phyloP scores from a whole-genome alignment of 306 rosid genomes.

The Arachis stenosperma region DNA sequence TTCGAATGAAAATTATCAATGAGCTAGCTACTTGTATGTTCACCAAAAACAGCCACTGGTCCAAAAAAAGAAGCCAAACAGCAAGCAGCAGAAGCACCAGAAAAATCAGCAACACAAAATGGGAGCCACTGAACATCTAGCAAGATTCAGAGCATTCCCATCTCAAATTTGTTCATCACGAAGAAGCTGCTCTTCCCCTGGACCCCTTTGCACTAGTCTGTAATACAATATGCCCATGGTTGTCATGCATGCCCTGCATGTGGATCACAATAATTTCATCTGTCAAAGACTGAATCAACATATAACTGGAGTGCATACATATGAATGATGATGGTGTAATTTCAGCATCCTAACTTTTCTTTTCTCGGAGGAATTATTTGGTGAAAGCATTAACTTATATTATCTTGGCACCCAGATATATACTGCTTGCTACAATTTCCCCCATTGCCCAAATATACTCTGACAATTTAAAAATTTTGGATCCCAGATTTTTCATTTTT shows the following conservation, averaged over 20 bases:
- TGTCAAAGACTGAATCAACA: slow-evolving; percentile 24
- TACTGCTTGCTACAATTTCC: slow-evolving; percentile 9
- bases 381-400: slow-evolving; percentile 8
- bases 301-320: slow-evolving; percentile 18
- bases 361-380: not conserved
- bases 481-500: slow-evolving; percentile 23
- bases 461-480: slow-evolving; percentile 8
- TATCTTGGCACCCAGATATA: slow-evolving; percentile 13
- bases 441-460: not conserved
- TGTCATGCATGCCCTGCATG: slow-evolving; percentile 98
- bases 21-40: slow-evolving; percentile 42
- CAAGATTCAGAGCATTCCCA: slow-evolving; percentile 28
- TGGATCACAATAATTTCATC: slow-evolving; percentile 35
- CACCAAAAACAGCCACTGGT: slow-evolving; percentile 40
- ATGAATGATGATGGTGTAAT: not conserved
- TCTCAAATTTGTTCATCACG: slow-evolving; percentile 62
- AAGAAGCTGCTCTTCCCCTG: slow-evolving; percentile 61
- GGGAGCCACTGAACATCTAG: slow-evolving; percentile 38
- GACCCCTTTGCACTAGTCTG: slow-evolving; percentile 87
- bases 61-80: slow-evolving; percentile 50
- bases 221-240: slow-evolving; percentile 99
- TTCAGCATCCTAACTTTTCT: slow-evolving; percentile 4
- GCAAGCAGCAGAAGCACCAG: slow-evolving; percentile 47
- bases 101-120: slow-evolving; percentile 41
- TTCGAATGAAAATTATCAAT: slow-evolving; percentile 51